Base-by-base conservation (phyloP, 192 early-diverging fungal genomes). In the Obelidium mucronatum region DNA sequence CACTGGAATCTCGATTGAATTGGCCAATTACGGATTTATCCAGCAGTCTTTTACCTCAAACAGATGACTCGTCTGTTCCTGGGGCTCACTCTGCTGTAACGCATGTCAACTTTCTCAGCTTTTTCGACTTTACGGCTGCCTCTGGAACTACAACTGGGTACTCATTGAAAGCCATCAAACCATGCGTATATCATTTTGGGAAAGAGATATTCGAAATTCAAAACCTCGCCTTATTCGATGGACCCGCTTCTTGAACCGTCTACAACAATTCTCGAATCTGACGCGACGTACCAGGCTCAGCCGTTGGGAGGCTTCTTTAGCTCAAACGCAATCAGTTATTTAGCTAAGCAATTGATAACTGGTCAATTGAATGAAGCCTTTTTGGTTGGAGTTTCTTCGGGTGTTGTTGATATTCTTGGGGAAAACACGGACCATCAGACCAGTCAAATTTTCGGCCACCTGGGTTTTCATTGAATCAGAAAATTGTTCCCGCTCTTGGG, bases 311-410 rank as follows among this genome's bases (percentile, higher is more conserved):
- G 69, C 4, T 72, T 35, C 26, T 59, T 72, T 39, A 31, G 69
- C n/a, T 59, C 51, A 2, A 72, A 33, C 30, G 28, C 56, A 22
- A 59, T 72, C 13, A 15, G 13, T 2, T 39, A 28, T 54, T 35
- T 72, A 15, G 35, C 69, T n/a, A 55, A 58, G 0, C 17, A 54
- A 30, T 11, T 72, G 26, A 72, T 72, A 34, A 2, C 58, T 33
- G 69, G 69, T 2, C 53, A 72, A 58, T 58, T 72, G 69, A 72
- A 72, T 40, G 69, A 72, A 58, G 15, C 39, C 17, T 58, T 72
- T 54, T 39, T 55, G 51, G 52, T 72, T 11, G 51, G 53, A 11
- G 33, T n/a, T 19, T 22, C 53, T 1, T 19, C 33, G 2, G 69
- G 36, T 17, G 39, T 72, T 2, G 35, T 2, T 1, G 2, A 58